Evolutionary conservation across 2,329 filamentous ascomycete species (phyloP).

Genomic region (Graphilbum sp.): DNA sequence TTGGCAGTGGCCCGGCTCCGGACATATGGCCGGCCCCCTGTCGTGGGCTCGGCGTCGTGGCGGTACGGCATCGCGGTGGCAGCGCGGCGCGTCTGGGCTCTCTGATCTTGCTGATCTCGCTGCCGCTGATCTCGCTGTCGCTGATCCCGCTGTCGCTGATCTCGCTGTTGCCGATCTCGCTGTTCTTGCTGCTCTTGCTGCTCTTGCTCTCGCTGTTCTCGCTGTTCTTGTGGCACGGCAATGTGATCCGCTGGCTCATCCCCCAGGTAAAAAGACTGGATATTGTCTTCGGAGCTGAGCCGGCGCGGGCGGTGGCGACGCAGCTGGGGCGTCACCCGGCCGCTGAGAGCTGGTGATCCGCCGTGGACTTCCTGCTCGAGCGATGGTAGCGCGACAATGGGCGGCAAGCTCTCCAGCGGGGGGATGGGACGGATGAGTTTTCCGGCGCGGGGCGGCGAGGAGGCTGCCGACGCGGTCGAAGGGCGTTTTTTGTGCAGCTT

Average conservation of each 20-base stretch:
- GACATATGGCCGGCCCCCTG: constrained; percentile 19
- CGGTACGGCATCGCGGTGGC: constrained; percentile 17
- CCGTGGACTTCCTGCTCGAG: constrained; percentile 19
- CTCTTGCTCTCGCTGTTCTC: no score
- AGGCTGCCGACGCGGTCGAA: neutral
- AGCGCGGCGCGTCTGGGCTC: neutral
- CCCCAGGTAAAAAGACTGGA: constrained; percentile 8
- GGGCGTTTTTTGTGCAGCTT: constrained; percentile 22
- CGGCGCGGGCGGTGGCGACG: constrained; percentile 4
- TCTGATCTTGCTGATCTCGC: neutral
- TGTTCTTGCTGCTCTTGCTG: no score
- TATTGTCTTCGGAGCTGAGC: constrained; percentile 9
- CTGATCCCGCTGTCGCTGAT: no score
- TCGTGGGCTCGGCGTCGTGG: constrained; percentile 13
- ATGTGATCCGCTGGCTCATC: constrained; percentile 3
- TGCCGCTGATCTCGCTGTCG: no score
- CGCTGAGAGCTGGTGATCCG: constrained; percentile 6
- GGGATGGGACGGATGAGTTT: constrained; percentile 10
- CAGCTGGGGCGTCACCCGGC: constrained; percentile 1
- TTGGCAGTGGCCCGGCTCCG: constrained; percentile 27
- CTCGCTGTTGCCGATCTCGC: no score
- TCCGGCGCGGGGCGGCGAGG: neutral
- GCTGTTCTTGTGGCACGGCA: no score
- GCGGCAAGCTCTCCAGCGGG: constrained; percentile 19
- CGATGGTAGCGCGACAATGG: constrained; percentile 23